These are phyloP conservation scores for Asterochloris sp. DNA, from an alignment of 139 green algal genomes.

Conservation along the genomic window DNA sequence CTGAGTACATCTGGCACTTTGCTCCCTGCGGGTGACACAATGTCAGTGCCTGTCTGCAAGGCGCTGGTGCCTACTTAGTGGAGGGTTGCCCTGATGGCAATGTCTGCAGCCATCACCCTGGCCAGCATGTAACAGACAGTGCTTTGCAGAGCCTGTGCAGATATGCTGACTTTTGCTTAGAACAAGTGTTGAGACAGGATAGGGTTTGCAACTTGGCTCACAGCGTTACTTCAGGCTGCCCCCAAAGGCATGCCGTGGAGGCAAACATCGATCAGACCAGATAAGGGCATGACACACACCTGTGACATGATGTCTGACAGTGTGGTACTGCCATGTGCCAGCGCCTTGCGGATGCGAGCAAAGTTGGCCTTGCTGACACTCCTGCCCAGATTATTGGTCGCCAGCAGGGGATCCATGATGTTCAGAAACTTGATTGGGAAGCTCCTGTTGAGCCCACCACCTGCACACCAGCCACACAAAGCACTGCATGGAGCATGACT, in stretches of 20 bases:
- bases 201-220: background rate
- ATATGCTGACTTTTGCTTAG: background rate
- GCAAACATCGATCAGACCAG: background rate
- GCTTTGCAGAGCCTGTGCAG: background rate
- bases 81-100: too few relatives aligned
- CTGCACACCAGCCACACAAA: background rate
- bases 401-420: constrained; percentile 92
- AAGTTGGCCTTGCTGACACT: constrained; percentile 78
- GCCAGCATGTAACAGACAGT: background rate
- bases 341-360: constrained; percentile 71
- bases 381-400: constrained; percentile 94
- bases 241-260: background rate
- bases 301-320: constrained; percentile 43
- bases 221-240: background rate
- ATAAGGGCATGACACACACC: constrained; percentile 4
- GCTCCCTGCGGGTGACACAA: too few relatives aligned
- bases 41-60: too few relatives aligned
- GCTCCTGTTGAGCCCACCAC: constrained; percentile 2
- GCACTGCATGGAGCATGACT: background rate
- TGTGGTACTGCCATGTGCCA: constrained; percentile 53
- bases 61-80: too few relatives aligned
- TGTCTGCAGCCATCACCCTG: background rate
- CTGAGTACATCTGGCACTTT: too few relatives aligned
- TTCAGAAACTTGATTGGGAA: constrained; percentile 77
- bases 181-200: background rate